Percentiles rank a stretch among this genome's conserved stretches.
These are phyloP conservation scores for Aspergillus transmontanensis DNA, from an alignment of 2,329 filamentous ascomycete species.

Conservation along the genomic window DNA sequence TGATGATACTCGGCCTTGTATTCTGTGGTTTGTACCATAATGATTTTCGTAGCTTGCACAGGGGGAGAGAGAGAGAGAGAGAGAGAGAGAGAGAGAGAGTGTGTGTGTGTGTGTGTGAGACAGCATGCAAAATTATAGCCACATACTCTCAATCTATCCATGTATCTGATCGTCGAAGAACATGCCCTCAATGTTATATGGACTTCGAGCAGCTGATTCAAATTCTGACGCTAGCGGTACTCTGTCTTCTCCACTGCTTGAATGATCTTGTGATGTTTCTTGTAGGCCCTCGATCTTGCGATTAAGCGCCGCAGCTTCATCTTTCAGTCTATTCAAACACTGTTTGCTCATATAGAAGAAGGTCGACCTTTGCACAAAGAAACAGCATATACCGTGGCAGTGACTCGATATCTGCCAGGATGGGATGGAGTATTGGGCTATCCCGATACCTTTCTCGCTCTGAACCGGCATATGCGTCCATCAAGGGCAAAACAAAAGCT, in stretches of 20 bases:
- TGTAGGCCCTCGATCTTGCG: background rate
- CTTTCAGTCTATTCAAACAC: constrained; percentile 9
- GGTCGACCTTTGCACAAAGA: constrained; percentile 9
- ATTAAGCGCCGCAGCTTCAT: constrained; percentile 8
- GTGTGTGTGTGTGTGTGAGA: background rate
- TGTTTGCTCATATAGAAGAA: constrained; percentile 12
- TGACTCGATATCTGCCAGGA: constrained; percentile 8
- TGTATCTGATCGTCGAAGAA: background rate
- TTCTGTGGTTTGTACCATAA: background rate
- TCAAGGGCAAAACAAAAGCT: constrained; percentile 44
- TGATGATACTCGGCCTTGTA: constrained; percentile 34
- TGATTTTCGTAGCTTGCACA: too few species aligned
- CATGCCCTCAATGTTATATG: background rate
- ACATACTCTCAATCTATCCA: background rate
- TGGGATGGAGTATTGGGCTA: constrained; percentile 12
- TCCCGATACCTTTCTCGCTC: constrained; percentile 3
- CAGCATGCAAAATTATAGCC: background rate
- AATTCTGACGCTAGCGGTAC: background rate
- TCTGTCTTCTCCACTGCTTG: background rate
- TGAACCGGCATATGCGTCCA: constrained; percentile 47
- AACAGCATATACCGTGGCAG: constrained; percentile 17
- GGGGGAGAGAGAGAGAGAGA: too few species aligned
- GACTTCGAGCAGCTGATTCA: background rate
- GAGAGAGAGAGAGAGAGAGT: too few species aligned
- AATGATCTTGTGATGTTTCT: background rate